A percentile compares a stretch with the other conserved stretches of the same genome.
Evolutionary conservation across 208 protist genomes (phyloP).

Genomic region (Trypanosoma mega): DNA sequence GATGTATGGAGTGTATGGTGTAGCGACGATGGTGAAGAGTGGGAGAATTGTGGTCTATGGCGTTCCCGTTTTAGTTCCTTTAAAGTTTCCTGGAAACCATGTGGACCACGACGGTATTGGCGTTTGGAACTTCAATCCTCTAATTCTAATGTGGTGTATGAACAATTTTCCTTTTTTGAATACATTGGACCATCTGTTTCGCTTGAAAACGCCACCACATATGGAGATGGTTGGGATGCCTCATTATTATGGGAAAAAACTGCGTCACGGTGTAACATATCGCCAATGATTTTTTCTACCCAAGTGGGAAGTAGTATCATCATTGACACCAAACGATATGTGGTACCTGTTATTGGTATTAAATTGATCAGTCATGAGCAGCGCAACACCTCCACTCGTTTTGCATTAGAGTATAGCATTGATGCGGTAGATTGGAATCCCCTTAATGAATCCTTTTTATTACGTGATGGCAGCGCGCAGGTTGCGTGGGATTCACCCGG

Average conservation of each 20-base stretch:
- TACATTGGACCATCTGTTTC: conserved; percentile 34
- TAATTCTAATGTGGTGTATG: conserved; percentile 18
- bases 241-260: conserved; percentile 20
- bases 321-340: conserved; percentile 27
- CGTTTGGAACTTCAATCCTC: conserved; percentile 30
- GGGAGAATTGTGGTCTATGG: conserved; percentile 30
- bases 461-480: conserved; percentile 12
- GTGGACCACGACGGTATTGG: conserved; percentile 33
- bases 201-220: conserved; percentile 10
- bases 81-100: conserved; percentile 29
- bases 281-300: conserved; percentile 21
- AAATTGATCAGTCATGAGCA: conserved; percentile 13
- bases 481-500: conserved; percentile 30
- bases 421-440: conserved; percentile 31
- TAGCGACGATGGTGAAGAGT: conserved; percentile 22
- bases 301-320: conserved; percentile 20
- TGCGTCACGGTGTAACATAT: not conserved
- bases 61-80: conserved; percentile 12
- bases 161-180: conserved; percentile 31
- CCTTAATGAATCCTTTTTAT: conserved; percentile 19
- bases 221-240: conserved; percentile 6
- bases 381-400: conserved; percentile 20
- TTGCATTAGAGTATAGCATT: conserved; percentile 54
- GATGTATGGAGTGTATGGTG: conserved; percentile 26
- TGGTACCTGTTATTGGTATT: conserved; percentile 32